Percentiles rank a stretch among this genome's conserved stretches.
Conservation (phyloP, 2,329 filamentous ascomycete species). For the Arthrobotrys entomopaga region DNA sequence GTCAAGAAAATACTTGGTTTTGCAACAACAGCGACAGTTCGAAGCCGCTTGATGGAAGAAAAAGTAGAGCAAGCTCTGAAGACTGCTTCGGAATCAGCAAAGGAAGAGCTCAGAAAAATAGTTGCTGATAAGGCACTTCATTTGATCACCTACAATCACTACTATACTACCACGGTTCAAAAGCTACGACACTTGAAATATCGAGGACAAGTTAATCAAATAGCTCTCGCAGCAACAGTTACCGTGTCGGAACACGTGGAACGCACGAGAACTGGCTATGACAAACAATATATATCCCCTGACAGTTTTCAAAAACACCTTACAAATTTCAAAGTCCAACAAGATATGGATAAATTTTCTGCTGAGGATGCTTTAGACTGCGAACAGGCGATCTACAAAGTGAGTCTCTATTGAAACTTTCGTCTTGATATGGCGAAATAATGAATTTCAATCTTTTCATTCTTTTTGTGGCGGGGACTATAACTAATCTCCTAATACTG, state of each 20-base stretch:
- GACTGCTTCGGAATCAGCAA: neutral
- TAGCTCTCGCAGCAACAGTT: neutral
- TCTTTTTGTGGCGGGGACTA: neutral
- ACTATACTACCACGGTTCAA: slow-evolving; percentile 19
- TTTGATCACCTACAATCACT: slow-evolving; percentile 24
- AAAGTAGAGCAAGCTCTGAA: slow-evolving; percentile 11
- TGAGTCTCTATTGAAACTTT: neutral
- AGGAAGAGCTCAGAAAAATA: slow-evolving; percentile 15
- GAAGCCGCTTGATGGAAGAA: slow-evolving; percentile 37
- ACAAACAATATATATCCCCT: neutral
- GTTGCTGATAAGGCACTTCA: slow-evolving; percentile 4
- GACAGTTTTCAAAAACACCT: neutral
- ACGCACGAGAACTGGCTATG: neutral
- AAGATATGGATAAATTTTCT: slow-evolving; percentile 19
- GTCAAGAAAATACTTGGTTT: slow-evolving; percentile 57
- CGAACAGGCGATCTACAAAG: slow-evolving; percentile 11
- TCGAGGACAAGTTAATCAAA: neutral
- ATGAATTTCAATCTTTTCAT: neutral
- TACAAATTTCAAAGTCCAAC: neutral
- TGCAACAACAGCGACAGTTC: slow-evolving; percentile 57
- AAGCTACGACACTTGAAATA: slow-evolving; percentile 15
- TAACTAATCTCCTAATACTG: neutral
- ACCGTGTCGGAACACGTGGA: neutral
- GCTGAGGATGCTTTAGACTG: slow-evolving; percentile 16
- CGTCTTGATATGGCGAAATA: neutral